Conservation (phyloP, 129 eudicot species). For the Glebionis coronaria region DNA sequence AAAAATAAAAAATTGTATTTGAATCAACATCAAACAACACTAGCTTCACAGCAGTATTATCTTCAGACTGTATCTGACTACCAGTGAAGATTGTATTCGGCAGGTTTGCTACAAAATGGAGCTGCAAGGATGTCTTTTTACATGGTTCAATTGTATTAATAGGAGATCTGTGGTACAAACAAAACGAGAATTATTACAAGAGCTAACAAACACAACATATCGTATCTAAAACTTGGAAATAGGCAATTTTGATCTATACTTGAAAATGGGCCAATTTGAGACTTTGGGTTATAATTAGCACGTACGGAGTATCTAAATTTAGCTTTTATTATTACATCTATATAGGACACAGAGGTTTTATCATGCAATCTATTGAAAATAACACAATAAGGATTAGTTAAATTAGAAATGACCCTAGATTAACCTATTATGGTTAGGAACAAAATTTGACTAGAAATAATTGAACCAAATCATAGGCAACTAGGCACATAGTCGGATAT, state of each 20-base stretch:
- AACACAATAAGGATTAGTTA: constrained; percentile 37
- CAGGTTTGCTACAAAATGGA: too few species aligned
- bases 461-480: too few species aligned
- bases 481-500: constrained; percentile 14
- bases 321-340: too few species aligned
- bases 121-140: constrained; percentile 38
- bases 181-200: background rate
- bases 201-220: too few species aligned
- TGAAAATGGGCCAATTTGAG: background rate
- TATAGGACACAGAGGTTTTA: too few species aligned
- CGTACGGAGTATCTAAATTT: too few species aligned
- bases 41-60: constrained; percentile 35
- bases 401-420: constrained; percentile 39
- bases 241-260: background rate
- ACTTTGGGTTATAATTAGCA: background rate
- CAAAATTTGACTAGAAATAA: constrained; percentile 30
- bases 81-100: background rate
- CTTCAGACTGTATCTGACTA: constrained; percentile 37
- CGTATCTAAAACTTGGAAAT: background rate
- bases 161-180: constrained; percentile 34
- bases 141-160: constrained; percentile 29
- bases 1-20: too few species aligned
- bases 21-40: constrained; percentile 51
- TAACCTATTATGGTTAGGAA: background rate
- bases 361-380: constrained; percentile 34